phyloP scores from a whole-genome alignment of 768 basidiomycete genomes.

The Panellus pusillus region DNA sequence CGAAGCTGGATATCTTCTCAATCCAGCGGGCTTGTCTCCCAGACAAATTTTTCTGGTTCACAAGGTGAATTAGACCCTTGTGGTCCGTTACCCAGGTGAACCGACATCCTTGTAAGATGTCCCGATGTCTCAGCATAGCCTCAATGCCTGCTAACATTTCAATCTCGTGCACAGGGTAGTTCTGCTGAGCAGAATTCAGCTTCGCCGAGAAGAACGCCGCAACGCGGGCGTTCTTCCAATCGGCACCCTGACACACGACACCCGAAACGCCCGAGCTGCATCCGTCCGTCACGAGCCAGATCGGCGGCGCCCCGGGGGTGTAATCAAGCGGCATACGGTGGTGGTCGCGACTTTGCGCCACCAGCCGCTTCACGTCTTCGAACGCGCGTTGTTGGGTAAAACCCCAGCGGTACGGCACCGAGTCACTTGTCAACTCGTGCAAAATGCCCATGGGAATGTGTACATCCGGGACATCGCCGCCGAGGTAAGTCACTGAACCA shows the following conservation, averaged over 20 bases:
- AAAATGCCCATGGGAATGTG: neutral
- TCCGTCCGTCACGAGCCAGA: neutral
- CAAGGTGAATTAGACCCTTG: slow-evolving; percentile 1
- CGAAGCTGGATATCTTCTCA: slow-evolving; percentile 9
- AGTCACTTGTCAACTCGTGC: neutral
- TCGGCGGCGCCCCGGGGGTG: neutral
- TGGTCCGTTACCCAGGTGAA: slow-evolving; percentile 17
- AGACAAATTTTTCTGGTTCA: slow-evolving; percentile 2
- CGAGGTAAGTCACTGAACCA: neutral
- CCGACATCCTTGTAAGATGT: slow-evolving; percentile 5
- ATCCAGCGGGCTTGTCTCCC: slow-evolving; percentile 5
- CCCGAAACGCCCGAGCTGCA: neutral
- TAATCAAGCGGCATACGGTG: neutral
- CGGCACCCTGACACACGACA: slow-evolving; percentile 6
- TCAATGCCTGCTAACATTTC: slow-evolving; percentile 17
- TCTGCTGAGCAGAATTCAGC: slow-evolving; percentile 20
- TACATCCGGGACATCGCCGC: neutral
- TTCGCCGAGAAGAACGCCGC: slow-evolving; percentile 26
- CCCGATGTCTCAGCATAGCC: slow-evolving; percentile 13
- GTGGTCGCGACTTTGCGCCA: neutral
- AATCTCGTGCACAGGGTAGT: slow-evolving; percentile 16
- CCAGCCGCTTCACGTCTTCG: neutral
- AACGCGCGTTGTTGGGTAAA: neutral
- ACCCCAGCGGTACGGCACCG: neutral
- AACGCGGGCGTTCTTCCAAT: slow-evolving; percentile 26